A percentile compares a stretch with the other conserved stretches of the same genome.
These are phyloP conservation scores for Phytopythium litorale DNA, from an alignment of 352 stramenopile species.

Conservation along the genomic window DNA sequence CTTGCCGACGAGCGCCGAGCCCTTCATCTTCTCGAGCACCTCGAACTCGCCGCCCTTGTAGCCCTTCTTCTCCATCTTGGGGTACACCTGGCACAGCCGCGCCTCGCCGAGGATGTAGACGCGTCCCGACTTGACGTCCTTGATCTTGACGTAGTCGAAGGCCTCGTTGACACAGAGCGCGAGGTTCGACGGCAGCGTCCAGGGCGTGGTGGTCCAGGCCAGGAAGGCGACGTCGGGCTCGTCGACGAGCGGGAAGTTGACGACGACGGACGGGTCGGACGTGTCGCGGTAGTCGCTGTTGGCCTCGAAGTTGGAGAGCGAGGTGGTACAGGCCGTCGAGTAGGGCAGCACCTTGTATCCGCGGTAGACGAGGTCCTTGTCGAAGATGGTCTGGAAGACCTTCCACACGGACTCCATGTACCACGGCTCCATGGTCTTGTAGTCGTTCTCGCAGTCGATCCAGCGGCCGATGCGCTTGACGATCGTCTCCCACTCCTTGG, in stretches of 20 bases:
- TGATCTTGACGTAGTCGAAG: conserved; percentile 98
- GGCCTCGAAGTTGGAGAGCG: conserved; percentile 99
- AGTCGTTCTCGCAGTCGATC: conserved; percentile 99
- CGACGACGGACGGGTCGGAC: conserved; percentile 96
- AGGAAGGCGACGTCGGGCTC: conserved; percentile 88
- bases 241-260: conserved; percentile 93
- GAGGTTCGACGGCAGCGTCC: conserved; percentile 98
- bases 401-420: conserved; percentile 99
- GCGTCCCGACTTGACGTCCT: conserved; percentile 90
- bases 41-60: conserved; percentile 95
- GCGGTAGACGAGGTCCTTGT: conserved; percentile 98
- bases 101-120: conserved; percentile 94
- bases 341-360: conserved; percentile 99
- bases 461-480: conserved; percentile 98
- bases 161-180: conserved; percentile 96
- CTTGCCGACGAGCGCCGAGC: conserved; percentile 92
- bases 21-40: conserved; percentile 89
- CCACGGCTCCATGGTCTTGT: conserved; percentile 99
- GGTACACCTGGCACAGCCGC: conserved; percentile 95
- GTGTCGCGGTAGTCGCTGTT: conserved; percentile 99
- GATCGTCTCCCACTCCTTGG: conserved; percentile 97
- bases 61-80: conserved; percentile 96
- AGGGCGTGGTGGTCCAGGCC: conserved; percentile 99
- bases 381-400: conserved; percentile 98
- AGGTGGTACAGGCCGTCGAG: conserved; percentile 96